These are phyloP conservation scores for Austroboletus olivaceoglutinosus DNA, from an alignment of 1,284 basidiomycete species.

Conservation along the genomic window DNA sequence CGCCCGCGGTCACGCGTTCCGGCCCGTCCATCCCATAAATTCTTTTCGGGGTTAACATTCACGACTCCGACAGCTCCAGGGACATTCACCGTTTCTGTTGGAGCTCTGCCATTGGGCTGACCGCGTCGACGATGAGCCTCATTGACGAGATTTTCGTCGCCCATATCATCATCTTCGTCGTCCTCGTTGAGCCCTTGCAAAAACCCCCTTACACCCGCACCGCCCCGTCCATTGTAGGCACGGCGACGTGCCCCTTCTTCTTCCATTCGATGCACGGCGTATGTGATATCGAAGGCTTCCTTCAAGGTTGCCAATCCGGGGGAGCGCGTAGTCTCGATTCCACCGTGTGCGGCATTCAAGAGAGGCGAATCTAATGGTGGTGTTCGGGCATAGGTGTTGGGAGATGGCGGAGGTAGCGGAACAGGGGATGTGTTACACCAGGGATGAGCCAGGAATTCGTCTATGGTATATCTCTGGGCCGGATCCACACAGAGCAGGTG, in stretches of 20 bases:
- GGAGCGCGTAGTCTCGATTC: constrained; percentile 74
- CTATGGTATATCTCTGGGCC: constrained; percentile 93
- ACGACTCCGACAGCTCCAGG: no score
- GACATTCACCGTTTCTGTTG: constrained; percentile 38
- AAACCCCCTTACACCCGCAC: constrained; percentile 78
- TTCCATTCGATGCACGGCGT: constrained; percentile 98
- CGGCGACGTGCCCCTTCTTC: constrained; percentile 90
- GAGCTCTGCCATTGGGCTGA: constrained; percentile 31
- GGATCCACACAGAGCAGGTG: constrained; percentile 97
- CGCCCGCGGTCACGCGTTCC: constrained; percentile 66
- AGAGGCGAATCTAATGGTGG: constrained; percentile 89
- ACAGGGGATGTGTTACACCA: constrained; percentile 82
- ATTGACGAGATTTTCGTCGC: constrained; percentile 47
- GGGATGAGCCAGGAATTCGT: constrained; percentile 95
- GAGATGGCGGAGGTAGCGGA: constrained; percentile 62
- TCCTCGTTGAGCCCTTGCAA: constrained; percentile 90
- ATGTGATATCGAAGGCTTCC: constrained; percentile 98
- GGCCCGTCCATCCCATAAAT: constrained; percentile 61
- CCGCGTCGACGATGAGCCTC: constrained; percentile 51
- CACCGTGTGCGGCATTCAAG: constrained; percentile 75
- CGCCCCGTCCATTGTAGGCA: constrained; percentile 75
- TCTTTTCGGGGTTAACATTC: constrained; percentile 32
- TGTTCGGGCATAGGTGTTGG: constrained; percentile 44
- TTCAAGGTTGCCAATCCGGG: constrained; percentile 92
- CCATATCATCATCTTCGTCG: constrained; percentile 59